These are phyloP conservation scores for Phytophthora capsici DNA, from an alignment of 352 stramenopile species.

Conservation along the genomic window DNA sequence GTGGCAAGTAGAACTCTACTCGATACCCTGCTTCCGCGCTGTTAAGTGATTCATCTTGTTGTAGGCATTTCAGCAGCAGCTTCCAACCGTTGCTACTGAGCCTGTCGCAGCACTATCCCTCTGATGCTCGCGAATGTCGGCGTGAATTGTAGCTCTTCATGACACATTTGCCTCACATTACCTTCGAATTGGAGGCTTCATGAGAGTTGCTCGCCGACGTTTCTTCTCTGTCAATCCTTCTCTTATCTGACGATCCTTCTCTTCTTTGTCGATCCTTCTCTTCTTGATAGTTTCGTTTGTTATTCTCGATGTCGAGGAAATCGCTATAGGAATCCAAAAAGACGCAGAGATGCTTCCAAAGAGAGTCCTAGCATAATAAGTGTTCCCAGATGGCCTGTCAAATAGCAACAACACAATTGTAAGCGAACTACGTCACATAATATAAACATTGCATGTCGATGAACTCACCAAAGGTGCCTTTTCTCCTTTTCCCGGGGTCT, in stretches of 20 bases:
- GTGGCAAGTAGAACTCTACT: conserved; percentile 17
- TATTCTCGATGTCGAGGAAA: background rate
- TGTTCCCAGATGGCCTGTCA: conserved; percentile 29
- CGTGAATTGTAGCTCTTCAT: conserved; percentile 22
- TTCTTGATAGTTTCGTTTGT: conserved; percentile 4
- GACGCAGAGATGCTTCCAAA: conserved; percentile 34
- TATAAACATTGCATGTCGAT: background rate
- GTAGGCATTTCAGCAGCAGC: conserved; percentile 31
- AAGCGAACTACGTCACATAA: background rate
- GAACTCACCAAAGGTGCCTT: conserved; percentile 45
- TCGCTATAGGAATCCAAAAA: conserved; percentile 32
- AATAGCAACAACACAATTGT: background rate
- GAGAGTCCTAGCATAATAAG: conserved; percentile 40
- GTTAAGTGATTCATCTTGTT: conserved; percentile 13
- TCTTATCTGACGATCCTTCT: background rate
- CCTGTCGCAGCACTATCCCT: conserved; percentile 28
- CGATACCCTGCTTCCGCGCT: conserved; percentile 10
- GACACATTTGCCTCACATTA: conserved; percentile 35
- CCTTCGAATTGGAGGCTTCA: conserved; percentile 39
- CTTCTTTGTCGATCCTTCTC: background rate
- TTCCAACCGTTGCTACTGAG: conserved; percentile 37
- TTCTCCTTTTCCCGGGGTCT: conserved; percentile 45
- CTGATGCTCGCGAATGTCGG: conserved; percentile 28
- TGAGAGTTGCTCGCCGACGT: conserved; percentile 15
- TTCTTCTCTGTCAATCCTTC: conserved; percentile 8